Evolutionary conservation across 805 yeast species (phyloP), one percentile per base, ranked within the genome.

Genomic region (Candida railenensis): DNA sequence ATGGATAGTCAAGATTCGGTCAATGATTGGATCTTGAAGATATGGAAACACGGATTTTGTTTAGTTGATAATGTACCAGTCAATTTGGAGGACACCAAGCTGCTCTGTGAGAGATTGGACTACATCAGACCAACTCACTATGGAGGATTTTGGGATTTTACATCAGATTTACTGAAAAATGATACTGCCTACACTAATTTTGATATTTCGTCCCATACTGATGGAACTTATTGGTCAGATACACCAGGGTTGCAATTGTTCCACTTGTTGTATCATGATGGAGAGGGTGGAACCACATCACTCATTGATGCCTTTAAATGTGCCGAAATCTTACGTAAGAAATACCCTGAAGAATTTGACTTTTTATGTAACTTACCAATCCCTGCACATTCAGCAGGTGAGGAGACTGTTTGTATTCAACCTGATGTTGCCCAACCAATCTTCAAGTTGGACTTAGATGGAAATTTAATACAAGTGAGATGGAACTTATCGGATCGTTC

Each of bases 111-210:
- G 51, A 65, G 78, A 53, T 74, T 84, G 50, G 73, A 82, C 46
- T 82, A 79, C 58, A 77, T 83, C 42, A 69, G 86, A 37, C 82
- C 82, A 21, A 84, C 90, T 1, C 90, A 84, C 58, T 84, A 85
- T 53, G 89, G 89, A n/a, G 89, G 87, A 1, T 83, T 85, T 64
- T 85, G 89, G 89, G 88, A 83, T 58, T 84, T 85, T 62, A 84
- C 89, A 9, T 74, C 87, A 3, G 87, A 84, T 55, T 66, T 84
- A 55, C 73, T 82, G 40, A 81, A 78, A 65, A 78, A 80, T 48
- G 90, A 84, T 56, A 82, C 87, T 3, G 90, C 90, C 2, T 84
- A 84, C 59, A 83, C 89, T 14, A 81, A 82, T 55, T 69, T 83
- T 46, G 85, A 80, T 50, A 79, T 84, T 43, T 78, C 79, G 5